These are phyloP conservation scores for Wallacemonas sp. DNA, from an alignment of 208 protist genomes.

Conservation along the genomic window DNA sequence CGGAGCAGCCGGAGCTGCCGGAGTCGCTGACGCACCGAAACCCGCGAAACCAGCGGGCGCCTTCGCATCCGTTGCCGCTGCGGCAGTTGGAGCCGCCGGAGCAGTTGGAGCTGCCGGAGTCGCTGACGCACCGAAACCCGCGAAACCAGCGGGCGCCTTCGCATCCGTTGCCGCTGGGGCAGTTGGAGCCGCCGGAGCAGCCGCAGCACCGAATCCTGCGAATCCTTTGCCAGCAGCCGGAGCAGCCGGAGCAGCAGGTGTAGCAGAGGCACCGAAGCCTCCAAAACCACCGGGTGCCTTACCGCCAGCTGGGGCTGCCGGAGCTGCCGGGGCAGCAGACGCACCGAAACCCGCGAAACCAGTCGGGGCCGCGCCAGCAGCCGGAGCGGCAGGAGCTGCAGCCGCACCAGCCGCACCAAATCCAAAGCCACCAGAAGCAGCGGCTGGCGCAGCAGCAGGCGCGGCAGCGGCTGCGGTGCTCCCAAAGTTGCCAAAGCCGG, in stretches of 20 bases:
- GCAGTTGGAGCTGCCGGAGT: no score
- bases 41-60: no score
- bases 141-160: no score
- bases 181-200: constrained; percentile 22
- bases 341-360: constrained; percentile 2
- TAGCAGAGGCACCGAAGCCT: constrained; percentile 1
- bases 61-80: no score
- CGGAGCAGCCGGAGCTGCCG: no score
- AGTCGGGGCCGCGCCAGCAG: constrained; percentile 8
- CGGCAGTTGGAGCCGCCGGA: no score
- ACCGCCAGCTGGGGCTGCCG: constrained; percentile 1
- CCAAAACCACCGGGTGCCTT: constrained; percentile 23
- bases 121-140: no score
- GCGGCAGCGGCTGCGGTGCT: background rate
- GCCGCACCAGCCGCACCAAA: constrained; percentile 17
- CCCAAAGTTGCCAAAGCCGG: constrained; percentile 10
- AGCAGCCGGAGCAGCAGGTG: constrained; percentile 20
- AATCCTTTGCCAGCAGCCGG: constrained; percentile 26
- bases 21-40: no score
- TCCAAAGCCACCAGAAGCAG: constrained; percentile 21
- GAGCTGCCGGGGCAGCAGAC: background rate
- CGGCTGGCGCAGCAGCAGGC: background rate
- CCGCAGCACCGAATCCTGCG: constrained; percentile 19
- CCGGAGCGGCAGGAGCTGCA: background rate
- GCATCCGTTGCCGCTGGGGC: no score